Evolutionary conservation across 441 rosid species (phyloP).

Genomic region (Eutrema salsugineum): DNA sequence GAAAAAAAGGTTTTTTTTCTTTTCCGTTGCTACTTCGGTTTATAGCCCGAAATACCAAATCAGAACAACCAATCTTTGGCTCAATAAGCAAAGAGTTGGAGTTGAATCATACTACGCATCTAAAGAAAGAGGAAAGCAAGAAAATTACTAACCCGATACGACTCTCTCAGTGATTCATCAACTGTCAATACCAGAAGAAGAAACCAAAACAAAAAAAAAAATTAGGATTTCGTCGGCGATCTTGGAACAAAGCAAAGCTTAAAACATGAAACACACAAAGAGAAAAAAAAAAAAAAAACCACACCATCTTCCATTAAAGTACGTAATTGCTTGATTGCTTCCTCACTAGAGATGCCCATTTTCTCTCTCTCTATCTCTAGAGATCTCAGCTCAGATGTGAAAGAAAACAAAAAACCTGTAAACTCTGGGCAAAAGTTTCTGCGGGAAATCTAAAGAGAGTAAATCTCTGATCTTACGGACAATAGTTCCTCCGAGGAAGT

Average conservation of each 20-base stretch:
- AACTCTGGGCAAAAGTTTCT: not conserved
- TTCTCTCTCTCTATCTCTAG: constrained; percentile 17
- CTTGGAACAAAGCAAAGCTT: not conserved
- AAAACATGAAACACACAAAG: constrained; percentile 6
- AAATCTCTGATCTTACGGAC: constrained; percentile 26
- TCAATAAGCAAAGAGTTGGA: constrained; percentile 4
- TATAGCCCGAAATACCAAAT: constrained; percentile 7
- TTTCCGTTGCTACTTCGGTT: not conserved
- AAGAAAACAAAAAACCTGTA: not conserved
- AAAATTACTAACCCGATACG: constrained; percentile 62
- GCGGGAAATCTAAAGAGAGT: constrained; percentile 11
- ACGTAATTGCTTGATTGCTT: constrained; percentile 68
- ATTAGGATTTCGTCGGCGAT: not conserved
- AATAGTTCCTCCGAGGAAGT: constrained; percentile 19
- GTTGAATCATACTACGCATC: not conserved
- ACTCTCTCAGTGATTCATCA: constrained; percentile 60
- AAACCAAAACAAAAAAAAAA: not conserved
- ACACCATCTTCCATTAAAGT: constrained; percentile 69
- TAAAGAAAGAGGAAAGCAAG: not conserved
- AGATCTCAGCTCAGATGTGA: constrained; percentile 24
- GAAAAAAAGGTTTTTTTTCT: not conserved
- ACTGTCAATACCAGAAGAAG: constrained; percentile 42
- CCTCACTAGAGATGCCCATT: constrained; percentile 58
- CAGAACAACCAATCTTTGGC: not conserved
- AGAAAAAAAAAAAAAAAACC: constrained; percentile 19